phyloP scores from a whole-genome alignment of 345 rosid species.

The Citrus mangshanensis region DNA sequence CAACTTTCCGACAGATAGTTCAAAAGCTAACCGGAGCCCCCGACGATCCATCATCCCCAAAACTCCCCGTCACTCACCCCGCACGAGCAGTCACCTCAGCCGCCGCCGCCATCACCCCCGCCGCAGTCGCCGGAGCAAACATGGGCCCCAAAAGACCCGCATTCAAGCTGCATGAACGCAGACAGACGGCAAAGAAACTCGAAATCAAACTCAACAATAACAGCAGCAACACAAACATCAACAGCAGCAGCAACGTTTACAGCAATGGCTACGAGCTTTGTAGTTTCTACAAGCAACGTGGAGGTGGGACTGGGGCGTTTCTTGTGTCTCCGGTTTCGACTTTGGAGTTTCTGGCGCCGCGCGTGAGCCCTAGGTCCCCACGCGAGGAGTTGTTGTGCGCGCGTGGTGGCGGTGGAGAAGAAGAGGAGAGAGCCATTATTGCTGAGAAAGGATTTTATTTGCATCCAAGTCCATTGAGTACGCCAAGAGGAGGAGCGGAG shows the following conservation, averaged over 20 bases:
- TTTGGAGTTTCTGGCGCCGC: conserved; percentile 47
- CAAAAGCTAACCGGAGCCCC: conserved; percentile 86
- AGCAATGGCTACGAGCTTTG: conserved; percentile 1
- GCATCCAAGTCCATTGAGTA: conserved; percentile 54
- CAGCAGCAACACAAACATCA: conserved; percentile 12
- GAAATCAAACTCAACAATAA: conserved; percentile 56
- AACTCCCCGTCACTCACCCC: conserved; percentile 47
- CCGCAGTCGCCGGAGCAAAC: not conserved
- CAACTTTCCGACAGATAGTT: conserved; percentile 78
- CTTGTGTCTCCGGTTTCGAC: conserved; percentile 76
- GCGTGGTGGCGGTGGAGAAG: conserved; percentile 16
- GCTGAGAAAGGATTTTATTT: conserved; percentile 69
- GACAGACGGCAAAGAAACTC: conserved; percentile 62
- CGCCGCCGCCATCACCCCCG: conserved; percentile 8
- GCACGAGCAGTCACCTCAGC: conserved; percentile 21
- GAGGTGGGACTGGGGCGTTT: conserved; percentile 16
- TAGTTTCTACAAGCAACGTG: conserved; percentile 22
- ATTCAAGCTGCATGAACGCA: conserved; percentile 85
- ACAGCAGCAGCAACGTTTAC: not conserved
- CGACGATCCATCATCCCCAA: conserved; percentile 40
- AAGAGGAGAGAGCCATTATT: conserved; percentile 51
- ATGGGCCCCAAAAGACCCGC: conserved; percentile 41
- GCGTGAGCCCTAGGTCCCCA: conserved; percentile 35
- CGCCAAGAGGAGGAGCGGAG: conserved; percentile 41
- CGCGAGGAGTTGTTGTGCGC: conserved; percentile 19